These are phyloP conservation scores for Haplosporangium gracile DNA, from an alignment of 192 early-diverging fungal species.

Conservation along the genomic window DNA sequence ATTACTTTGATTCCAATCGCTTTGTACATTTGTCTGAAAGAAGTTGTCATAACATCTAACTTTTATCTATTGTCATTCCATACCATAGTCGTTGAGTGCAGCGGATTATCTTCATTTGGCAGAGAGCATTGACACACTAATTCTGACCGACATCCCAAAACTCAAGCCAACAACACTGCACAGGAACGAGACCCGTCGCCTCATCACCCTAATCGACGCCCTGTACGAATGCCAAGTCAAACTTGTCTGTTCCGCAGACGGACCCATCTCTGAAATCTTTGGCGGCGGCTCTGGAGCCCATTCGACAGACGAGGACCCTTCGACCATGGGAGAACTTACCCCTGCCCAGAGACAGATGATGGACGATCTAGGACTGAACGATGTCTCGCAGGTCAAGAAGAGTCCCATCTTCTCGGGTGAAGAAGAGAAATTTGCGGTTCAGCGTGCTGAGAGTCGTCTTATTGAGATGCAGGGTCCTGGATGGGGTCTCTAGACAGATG, in stretches of 20 bases:
- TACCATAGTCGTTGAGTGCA: slow-evolving; percentile 73
- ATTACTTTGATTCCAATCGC: not conserved
- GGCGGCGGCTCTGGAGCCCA: slow-evolving; percentile 65
- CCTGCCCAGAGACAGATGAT: slow-evolving; percentile 70
- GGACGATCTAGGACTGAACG: slow-evolving; percentile 65
- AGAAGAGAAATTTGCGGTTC: slow-evolving; percentile 97
- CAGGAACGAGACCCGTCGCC: slow-evolving; percentile 90
- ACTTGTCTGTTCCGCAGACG: slow-evolving; percentile 80
- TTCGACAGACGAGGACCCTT: slow-evolving; percentile 58
- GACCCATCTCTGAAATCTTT: slow-evolving; percentile 77
- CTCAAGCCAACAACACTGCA: slow-evolving; percentile 65
- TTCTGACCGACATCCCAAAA: slow-evolving; percentile 83
- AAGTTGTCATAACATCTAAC: not conserved
- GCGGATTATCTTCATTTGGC: slow-evolving; percentile 93
- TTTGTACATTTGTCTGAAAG: not conserved
- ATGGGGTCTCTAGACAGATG: slow-evolving; percentile 64
- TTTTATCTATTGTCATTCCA: not conserved
- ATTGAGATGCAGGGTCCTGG: slow-evolving; percentile 91
- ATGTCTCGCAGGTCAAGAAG: slow-evolving; percentile 58
- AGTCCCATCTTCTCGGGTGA: slow-evolving; percentile 83
- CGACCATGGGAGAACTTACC: slow-evolving; percentile 51
- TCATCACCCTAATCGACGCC: slow-evolving; percentile 95
- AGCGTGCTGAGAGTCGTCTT: slow-evolving; percentile 90
- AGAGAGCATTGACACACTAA: slow-evolving; percentile 77
- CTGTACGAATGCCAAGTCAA: slow-evolving; percentile 88